Evolutionary conservation across 805 yeast genomes (phyloP), one percentile per base, ranked within the genome.

Genomic region (Priceomyces castillae): DNA sequence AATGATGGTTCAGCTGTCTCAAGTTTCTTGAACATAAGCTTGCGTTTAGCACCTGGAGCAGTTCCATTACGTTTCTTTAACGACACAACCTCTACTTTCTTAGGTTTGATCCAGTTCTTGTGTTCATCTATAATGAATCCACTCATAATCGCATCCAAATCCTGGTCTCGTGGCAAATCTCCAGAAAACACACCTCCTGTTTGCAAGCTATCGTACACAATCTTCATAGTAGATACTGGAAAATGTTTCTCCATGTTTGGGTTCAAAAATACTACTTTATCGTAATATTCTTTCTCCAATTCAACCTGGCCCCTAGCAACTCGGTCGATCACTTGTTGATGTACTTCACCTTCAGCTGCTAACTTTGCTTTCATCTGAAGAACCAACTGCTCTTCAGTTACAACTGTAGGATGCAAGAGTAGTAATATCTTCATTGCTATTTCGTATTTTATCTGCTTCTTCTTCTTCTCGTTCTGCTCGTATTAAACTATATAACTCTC

Each of bases 371-470:
- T 78, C 33, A 66, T 59, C 1, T 47, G 30, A 37, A 65, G 73
- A 15, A 82, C 78, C 15, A 64, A 42, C 3, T 59, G 66, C 35
- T 81, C 83, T 31, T 76, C 73, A 0, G 83, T 77, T 10, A 82
- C 86, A 38, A 78, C 73, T 6, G 86, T 82, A 15, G 89, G 89
- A 54, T 83, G 89, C 42, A 83, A 70, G 39, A 83, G 65, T 20
- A 82, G 61, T 42, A 82, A 62, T 19, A 63, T 57, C 36, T 50
- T 51, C 46, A 58, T 50, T 28, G 26, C 15, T 28, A 9, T 28
- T 4, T n/a, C 5, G 31, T 28, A 4, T 9, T 28, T 28, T n/a
- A 4, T 28, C 15, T 28, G 4, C 31, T 12, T 30, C 7, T 15
- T 30, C 15, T 12, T 28, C 15, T 28, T 10, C 31, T 28, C 15